Evolutionary conservation across 108 stramenopile genomes (phyloP), one percentile per base, ranked within the genome.

Genomic region (Pseudonitzschia delicatissima): DNA sequence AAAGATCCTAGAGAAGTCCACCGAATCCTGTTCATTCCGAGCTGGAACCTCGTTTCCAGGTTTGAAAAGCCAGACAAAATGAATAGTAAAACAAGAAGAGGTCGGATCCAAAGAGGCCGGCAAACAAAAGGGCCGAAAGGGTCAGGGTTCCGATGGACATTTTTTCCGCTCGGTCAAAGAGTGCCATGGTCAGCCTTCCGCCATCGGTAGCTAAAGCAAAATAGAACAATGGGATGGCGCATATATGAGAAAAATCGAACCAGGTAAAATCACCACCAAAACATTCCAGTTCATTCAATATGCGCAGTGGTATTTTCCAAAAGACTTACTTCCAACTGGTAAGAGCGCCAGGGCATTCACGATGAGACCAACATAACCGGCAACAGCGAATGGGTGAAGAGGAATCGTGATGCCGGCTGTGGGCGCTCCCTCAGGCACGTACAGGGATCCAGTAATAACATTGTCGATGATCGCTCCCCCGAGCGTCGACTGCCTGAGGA

Each of bases 331-430:
- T 29, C 92, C 92, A 64, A 81, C 74, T 31, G 92, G 92, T 28
- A 90, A 66, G 33, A 93, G 31, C 9, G 69, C 67, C 33, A 90
- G 59, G 8, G 88, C 88, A 77, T 93, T 93, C 3, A 93, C 79
- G 57, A 93, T 61, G 36, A 93, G 69, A 27, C 83, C 66, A 29
- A 88, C 72, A 57, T 81, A 93, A 33, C 92, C 92, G 8, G 92
- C 88, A 44, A 93, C 62, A 4, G 92, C 69, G 3, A 84, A 69
- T n/a, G 92, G 92, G 69, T 93, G 92, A 4, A 93, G 67, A 5
- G 85, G 71, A 42, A 93, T 81, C 12, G 72, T 74, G 17, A 89
- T 86, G 25, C 74, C 78, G 29, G 87, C 81, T 35, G 85, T 49
- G 9, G 79, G 76, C 13, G 86, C 86, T n/a, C 83, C 88, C 21